Conservation (phyloP, 2,329 filamentous ascomycete genomes). For the Ophiocordyceps robertsii region DNA sequence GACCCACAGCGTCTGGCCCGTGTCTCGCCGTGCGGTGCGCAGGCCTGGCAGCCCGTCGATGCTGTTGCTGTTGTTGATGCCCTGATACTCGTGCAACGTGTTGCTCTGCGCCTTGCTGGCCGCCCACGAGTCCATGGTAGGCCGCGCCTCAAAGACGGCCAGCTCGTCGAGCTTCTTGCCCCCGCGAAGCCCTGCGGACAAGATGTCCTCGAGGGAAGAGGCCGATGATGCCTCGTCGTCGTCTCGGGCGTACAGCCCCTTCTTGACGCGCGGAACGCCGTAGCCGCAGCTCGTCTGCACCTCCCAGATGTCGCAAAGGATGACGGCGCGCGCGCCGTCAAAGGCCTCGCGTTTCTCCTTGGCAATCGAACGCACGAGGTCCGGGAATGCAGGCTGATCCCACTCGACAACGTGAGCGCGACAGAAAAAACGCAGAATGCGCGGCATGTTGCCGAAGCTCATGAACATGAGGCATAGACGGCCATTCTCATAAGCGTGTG, state of each 20-base stretch:
- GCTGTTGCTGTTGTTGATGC: conserved; percentile 37
- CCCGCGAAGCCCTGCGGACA: conserved; percentile 9
- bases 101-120: conserved; percentile 32
- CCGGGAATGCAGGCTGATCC: conserved; percentile 34
- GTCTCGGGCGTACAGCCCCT: conserved; percentile 20
- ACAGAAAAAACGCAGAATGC: conserved; percentile 54
- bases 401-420: conserved; percentile 45
- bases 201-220: conserved; percentile 10
- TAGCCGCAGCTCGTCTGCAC: conserved; percentile 56
- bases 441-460: conserved; percentile 44
- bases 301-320: conserved; percentile 48
- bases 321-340: conserved; percentile 43
- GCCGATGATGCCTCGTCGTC: background rate
- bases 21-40: conserved; percentile 33
- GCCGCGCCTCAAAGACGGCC: conserved; percentile 36
- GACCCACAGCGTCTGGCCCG: conserved; percentile 31
- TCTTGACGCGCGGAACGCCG: conserved; percentile 42
- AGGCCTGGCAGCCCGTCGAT: conserved; percentile 48
- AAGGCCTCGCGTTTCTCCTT: conserved; percentile 21
- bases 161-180: conserved; percentile 18
- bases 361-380: conserved; percentile 29
- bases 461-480: conserved; percentile 64
- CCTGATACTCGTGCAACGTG: conserved; percentile 40
- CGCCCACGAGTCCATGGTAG: conserved; percentile 40
- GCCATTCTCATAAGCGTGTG: conserved; percentile 64